Base-by-base conservation (phyloP, 1,139 yeast genomes). In the Diutina mesorugosa region DNA sequence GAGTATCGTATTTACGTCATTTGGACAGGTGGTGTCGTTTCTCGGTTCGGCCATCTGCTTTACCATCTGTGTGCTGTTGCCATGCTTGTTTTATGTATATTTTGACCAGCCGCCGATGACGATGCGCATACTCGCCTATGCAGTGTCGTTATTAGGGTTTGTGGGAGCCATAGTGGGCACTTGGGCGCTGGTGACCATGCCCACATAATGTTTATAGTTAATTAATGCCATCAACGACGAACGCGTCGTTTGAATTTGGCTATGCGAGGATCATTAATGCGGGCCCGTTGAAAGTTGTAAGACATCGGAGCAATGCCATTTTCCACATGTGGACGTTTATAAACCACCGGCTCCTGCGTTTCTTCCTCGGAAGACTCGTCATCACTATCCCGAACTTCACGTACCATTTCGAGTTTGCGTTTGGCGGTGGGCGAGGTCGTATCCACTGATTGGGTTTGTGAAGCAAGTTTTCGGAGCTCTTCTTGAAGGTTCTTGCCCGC, bases 41-140 rank as follows among this genome's bases (percentile, higher is more conserved):
- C 66, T 80, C 60, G 86, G 86, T 7, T 79, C 85, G 1, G 78
- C 83, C 2, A 73, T 81, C 57, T 80, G 85, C 61, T 78, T 81
- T 61, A 67, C 80, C 55, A 77, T 81, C 47, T 81, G 85, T 65
- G 71, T 81, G 55, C 78, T 80, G 35, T 71, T 81, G 58, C 86
- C 86, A 6, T 76, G 84, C 60, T 70, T 74, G 35, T 81, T 81
- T 63, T 81, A 80, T 64, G 66, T 80, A 61, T 71, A 68, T 60
- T 69, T 77, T 55, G 73, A 78, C 63, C 65, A 66, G 7, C 32
- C 9, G 57, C 60, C 41, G 41, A 35, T 35, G 41, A 35, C 8
- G 14, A 35, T 35, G 41, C 41, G 41, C 3, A n/a, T 35, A 35
- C n/a, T 73, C 8, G 77, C 87, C 58, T 69, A 74, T 59, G 26